phyloP scores from a whole-genome alignment of 2,329 filamentous ascomycete genomes.

The Aaosphaeria pasadenensis region DNA sequence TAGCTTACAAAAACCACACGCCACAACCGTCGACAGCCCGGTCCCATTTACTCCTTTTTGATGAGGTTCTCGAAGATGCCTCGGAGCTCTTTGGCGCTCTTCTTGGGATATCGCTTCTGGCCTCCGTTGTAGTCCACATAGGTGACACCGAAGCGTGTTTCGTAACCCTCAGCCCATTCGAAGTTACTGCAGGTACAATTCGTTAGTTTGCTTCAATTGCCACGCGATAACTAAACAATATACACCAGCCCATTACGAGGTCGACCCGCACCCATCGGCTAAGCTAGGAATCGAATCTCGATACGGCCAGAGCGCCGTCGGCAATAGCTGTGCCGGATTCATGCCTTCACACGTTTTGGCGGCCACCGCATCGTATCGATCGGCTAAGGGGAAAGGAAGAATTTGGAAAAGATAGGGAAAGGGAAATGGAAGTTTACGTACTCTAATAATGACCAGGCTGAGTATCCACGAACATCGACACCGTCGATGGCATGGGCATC shows the following conservation, averaged over 20 bases:
- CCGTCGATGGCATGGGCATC: slow-evolving; percentile 68
- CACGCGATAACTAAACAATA: no score
- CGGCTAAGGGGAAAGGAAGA: no score
- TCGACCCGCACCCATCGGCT: no score
- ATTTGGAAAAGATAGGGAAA: slow-evolving; percentile 2
- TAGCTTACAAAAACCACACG: slow-evolving; percentile 4
- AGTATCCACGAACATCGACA: slow-evolving; percentile 76
- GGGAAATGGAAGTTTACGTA: slow-evolving; percentile 38
- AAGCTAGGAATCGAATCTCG: no score
- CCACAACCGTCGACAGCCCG: slow-evolving; percentile 2
- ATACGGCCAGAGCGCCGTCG: no score
- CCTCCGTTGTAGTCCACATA: slow-evolving; percentile 79
- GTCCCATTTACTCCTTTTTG: slow-evolving; percentile 51
- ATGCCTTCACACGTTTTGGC: no score
- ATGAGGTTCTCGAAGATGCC: slow-evolving; percentile 70
- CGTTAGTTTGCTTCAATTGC: no score
- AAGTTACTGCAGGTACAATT: slow-evolving; percentile 59
- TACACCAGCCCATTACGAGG: no score
- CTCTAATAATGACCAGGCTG: slow-evolving; percentile 87
- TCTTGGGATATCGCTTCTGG: slow-evolving; percentile 79
- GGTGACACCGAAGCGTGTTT: slow-evolving; percentile 80
- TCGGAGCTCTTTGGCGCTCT: slow-evolving; percentile 71
- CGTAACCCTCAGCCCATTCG: slow-evolving; percentile 89
- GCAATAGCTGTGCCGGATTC: no score
- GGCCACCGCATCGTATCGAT: no score